These are phyloP conservation scores for Endoconidiophora polonica DNA, from an alignment of 2,329 filamentous ascomycete species.

Conservation along the genomic window DNA sequence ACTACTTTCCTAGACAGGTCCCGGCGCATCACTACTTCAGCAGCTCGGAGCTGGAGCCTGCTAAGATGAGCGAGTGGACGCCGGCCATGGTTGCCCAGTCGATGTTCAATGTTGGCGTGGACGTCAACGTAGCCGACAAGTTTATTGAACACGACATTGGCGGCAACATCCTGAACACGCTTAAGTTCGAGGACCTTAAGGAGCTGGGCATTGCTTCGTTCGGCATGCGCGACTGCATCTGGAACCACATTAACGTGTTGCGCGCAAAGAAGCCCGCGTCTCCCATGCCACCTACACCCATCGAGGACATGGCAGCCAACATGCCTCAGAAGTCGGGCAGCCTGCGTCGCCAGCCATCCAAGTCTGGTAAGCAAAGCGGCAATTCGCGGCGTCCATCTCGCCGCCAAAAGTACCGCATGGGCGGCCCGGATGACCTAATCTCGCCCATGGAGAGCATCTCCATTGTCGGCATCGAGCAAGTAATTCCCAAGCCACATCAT, in stretches of 20 bases:
- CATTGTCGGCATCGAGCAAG: conserved; percentile 81
- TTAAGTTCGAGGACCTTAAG: conserved; percentile 77
- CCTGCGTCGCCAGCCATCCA: conserved; percentile 16
- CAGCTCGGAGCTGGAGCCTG: conserved; percentile 38
- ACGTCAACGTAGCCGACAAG: conserved; percentile 58
- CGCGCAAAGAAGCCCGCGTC: conserved; percentile 37
- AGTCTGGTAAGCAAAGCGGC: neutral
- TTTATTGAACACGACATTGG: conserved; percentile 90
- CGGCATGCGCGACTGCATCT: conserved; percentile 61
- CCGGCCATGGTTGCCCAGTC: conserved; percentile 67
- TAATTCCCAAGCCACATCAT: conserved; percentile 67
- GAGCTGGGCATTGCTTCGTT: conserved; percentile 70
- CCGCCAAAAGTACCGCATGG: neutral
- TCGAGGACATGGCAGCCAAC: conserved; percentile 39
- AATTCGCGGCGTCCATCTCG: conserved; percentile 5
- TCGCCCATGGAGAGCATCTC: conserved; percentile 72
- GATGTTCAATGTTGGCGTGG: conserved; percentile 73
- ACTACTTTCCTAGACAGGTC: neutral
- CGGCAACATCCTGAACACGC: conserved; percentile 69
- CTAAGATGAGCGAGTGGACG: conserved; percentile 48
- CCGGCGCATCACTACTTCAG: conserved; percentile 36
- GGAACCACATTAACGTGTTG: conserved; percentile 61
- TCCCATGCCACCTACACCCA: conserved; percentile 39
- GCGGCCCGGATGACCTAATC: conserved; percentile 43
- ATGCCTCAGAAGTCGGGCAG: conserved; percentile 17